Evolutionary conservation across 1,284 basidiomycete species (phyloP).

Genomic region (Sutorius eximius): DNA sequence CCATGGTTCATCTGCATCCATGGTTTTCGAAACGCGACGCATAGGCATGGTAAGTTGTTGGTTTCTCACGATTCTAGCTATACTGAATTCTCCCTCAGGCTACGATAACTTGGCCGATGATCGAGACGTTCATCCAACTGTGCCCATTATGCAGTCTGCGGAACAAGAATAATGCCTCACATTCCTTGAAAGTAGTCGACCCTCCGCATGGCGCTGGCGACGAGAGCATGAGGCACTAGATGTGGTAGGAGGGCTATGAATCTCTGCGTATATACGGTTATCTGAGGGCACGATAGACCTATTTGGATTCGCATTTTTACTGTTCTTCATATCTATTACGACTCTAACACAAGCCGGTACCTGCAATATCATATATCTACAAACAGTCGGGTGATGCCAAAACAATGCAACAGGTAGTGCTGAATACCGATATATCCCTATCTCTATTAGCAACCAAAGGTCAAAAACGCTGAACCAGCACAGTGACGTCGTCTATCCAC

Average conservation of each 20-base stretch:
- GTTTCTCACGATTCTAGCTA: slow-evolving; percentile 5
- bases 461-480: slow-evolving; percentile 48
- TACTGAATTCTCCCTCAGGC: slow-evolving; percentile 41
- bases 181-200: slow-evolving; percentile 23
- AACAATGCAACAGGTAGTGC: neutral
- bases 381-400: slow-evolving; percentile 1
- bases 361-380: slow-evolving; percentile 11
- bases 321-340: slow-evolving; percentile 18
- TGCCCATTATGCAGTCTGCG: slow-evolving; percentile 60
- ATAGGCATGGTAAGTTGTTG: slow-evolving; percentile 55
- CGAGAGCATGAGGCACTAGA: slow-evolving; percentile 17
- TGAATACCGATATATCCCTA: neutral
- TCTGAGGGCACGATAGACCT: neutral
- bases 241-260: neutral
- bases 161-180: slow-evolving; percentile 23
- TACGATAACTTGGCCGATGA: slow-evolving; percentile 71
- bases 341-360: slow-evolving; percentile 5
- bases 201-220: slow-evolving; percentile 13
- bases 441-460: slow-evolving; percentile 9
- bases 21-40: slow-evolving; percentile 55
- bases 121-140: slow-evolving; percentile 61
- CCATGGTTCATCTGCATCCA: slow-evolving; percentile 52
- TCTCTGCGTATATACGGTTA: neutral
- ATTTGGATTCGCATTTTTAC: slow-evolving; percentile 15
- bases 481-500: slow-evolving; percentile 74